Percentiles rank a stretch among this genome's conserved stretches.
These are phyloP conservation scores for Elsinoe fawcettii DNA, from an alignment of 2,329 filamentous ascomycete genomes.

Conservation along the genomic window DNA sequence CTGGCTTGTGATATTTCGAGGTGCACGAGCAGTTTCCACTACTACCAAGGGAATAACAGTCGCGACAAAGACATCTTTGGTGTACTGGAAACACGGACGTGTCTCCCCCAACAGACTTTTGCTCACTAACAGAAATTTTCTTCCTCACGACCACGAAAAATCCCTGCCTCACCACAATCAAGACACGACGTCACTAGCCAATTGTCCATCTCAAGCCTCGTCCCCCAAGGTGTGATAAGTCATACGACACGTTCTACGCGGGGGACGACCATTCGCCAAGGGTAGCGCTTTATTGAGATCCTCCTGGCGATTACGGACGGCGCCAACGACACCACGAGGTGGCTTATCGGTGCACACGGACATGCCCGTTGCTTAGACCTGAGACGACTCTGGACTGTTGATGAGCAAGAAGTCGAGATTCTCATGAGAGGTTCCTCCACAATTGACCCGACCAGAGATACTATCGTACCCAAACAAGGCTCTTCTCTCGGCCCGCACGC, in stretches of 20 bases:
- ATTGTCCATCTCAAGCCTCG: background rate
- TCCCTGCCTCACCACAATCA: background rate
- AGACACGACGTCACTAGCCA: background rate
- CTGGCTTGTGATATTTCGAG: background rate
- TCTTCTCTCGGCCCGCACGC: conserved; percentile 2
- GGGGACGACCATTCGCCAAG: conserved; percentile 6
- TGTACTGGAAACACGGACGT: background rate
- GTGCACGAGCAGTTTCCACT: background rate
- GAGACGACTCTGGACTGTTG: background rate
- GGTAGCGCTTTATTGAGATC: background rate
- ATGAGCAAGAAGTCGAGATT: background rate
- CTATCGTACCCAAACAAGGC: background rate
- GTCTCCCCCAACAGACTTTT: background rate
- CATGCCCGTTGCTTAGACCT: background rate
- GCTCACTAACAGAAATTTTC: background rate
- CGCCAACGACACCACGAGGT: conserved; percentile 13
- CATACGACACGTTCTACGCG: conserved; percentile 8
- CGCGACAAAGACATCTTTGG: background rate
- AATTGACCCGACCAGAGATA: background rate
- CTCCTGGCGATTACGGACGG: background rate
- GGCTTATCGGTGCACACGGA: conserved; percentile 12
- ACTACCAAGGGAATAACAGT: conserved; percentile 12
- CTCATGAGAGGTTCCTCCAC: background rate
- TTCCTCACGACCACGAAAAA: background rate
- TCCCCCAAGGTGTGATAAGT: background rate